A percentile compares a stretch with the other conserved stretches of the same genome.
Evolutionary conservation across 2,329 filamentous ascomycete species (phyloP).

Genomic region (Blumeria hordei): DNA sequence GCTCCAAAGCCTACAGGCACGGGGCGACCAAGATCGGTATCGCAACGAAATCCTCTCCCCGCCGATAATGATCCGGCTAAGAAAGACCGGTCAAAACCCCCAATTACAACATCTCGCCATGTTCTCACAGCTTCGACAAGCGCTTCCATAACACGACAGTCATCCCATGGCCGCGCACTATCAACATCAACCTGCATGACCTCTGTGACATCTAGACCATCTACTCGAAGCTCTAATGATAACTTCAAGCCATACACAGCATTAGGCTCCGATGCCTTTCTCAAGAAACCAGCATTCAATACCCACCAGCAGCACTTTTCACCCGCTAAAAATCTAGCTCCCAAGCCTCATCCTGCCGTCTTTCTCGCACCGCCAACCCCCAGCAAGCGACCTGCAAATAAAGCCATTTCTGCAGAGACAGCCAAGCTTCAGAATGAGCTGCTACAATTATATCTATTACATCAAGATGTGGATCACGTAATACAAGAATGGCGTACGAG

Average conservation of each 20-base stretch:
- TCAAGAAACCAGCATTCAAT: slow-evolving; percentile 21
- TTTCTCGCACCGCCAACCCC: slow-evolving; percentile 35
- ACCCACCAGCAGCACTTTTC: slow-evolving; percentile 44
- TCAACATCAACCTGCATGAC: slow-evolving; percentile 8
- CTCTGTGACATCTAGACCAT: slow-evolving; percentile 5
- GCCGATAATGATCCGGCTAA: slow-evolving; percentile 9
- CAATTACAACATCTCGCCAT: slow-evolving; percentile 9
- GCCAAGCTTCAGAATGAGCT: slow-evolving; percentile 36
- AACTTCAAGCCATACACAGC: not conserved
- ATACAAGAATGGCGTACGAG: slow-evolving; percentile 28
- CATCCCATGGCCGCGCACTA: slow-evolving; percentile 10
- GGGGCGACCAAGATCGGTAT: not conserved
- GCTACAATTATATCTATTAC: slow-evolving; percentile 38
- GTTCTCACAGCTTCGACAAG: slow-evolving; percentile 10
- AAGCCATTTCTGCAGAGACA: slow-evolving; percentile 32
- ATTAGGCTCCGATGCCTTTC: slow-evolving; percentile 4
- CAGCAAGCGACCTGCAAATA: slow-evolving; percentile 33
- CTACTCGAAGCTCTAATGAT: slow-evolving; percentile 2
- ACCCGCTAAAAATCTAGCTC: slow-evolving; percentile 32
- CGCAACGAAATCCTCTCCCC: slow-evolving; percentile 1
- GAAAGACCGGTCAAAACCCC: slow-evolving; percentile 12
- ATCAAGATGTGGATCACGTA: slow-evolving; percentile 25
- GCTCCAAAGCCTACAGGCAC: too few species aligned
- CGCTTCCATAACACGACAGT: slow-evolving; percentile 3
- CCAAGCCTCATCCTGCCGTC: slow-evolving; percentile 35